These are phyloP conservation scores for Cystofilobasidium ferigula DNA, from an alignment of 768 basidiomycete species.

Conservation along the genomic window DNA sequence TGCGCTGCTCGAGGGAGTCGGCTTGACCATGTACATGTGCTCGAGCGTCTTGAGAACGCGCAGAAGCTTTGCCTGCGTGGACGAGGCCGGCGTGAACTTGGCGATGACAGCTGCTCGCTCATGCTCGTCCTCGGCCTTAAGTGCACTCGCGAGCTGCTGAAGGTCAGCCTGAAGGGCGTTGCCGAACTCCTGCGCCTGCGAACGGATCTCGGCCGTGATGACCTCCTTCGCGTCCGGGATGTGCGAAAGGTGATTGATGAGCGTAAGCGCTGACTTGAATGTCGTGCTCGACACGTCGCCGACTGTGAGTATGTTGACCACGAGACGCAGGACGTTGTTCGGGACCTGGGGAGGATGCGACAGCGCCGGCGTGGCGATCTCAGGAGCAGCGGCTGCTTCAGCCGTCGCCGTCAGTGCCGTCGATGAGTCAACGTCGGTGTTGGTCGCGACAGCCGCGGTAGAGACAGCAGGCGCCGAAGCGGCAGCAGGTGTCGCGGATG, in stretches of 20 bases:
- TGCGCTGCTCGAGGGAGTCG: slow-evolving; percentile 2
- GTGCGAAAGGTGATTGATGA: slow-evolving; percentile 84
- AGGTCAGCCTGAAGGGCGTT: slow-evolving; percentile 62
- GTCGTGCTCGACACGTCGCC: slow-evolving; percentile 93
- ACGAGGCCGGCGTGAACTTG: slow-evolving; percentile 87
- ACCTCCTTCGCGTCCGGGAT: slow-evolving; percentile 80
- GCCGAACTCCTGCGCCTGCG: slow-evolving; percentile 80
- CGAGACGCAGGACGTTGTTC: slow-evolving; percentile 67
- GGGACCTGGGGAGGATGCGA: slow-evolving; percentile 75
- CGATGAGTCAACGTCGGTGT: neutral
- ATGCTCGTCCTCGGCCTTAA: slow-evolving; percentile 52
- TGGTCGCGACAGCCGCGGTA: neutral
- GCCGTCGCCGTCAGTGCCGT: neutral
- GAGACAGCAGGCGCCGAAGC: neutral
- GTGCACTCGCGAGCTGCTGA: slow-evolving; percentile 56
- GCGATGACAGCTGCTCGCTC: slow-evolving; percentile 51
- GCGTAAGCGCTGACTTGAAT: slow-evolving; percentile 82
- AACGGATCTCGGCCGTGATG: slow-evolving; percentile 74
- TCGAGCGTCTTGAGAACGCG: slow-evolving; percentile 94
- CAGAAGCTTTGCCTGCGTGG: slow-evolving; percentile 89
- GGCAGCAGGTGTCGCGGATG: neutral
- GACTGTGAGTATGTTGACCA: slow-evolving; percentile 92
- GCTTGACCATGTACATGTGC: slow-evolving; percentile 63
- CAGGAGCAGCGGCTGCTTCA: neutral
- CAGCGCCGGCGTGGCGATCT: slow-evolving; percentile 34